phyloP scores from a whole-genome alignment of 2,329 filamentous ascomycete genomes.

The Cadophora sp. region DNA sequence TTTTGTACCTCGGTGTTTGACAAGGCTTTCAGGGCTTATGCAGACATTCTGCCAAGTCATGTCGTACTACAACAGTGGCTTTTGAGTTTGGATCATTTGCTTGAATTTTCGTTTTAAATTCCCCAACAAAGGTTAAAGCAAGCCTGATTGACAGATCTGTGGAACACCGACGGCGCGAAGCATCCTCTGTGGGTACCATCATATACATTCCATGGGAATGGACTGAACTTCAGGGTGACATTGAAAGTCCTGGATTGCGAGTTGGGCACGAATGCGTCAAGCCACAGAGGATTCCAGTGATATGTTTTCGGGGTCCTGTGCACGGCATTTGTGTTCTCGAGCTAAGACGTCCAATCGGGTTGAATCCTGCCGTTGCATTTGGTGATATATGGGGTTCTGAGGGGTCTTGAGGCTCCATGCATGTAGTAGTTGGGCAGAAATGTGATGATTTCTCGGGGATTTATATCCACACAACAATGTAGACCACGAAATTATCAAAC shows the following conservation, averaged over 20 bases:
- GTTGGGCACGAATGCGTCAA: slow-evolving; percentile 8
- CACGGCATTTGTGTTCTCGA: neutral
- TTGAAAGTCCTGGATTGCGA: neutral
- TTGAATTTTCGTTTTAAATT: slow-evolving; percentile 2
- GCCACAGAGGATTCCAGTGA: neutral
- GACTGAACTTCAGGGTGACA: neutral
- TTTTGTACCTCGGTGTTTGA: neutral
- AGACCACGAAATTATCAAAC: neutral
- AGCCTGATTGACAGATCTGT: neutral
- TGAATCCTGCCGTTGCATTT: neutral
- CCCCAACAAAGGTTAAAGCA: neutral
- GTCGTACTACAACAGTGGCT: neutral
- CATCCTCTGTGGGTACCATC: slow-evolving; percentile 1
- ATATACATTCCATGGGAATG: neutral
- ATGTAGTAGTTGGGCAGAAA: neutral
- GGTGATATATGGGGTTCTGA: neutral
- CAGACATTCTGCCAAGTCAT: neutral
- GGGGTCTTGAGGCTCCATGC: neutral
- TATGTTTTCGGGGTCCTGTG: slow-evolving; percentile 3
- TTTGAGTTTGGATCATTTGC: neutral
- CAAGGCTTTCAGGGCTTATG: neutral
- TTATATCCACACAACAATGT: neutral
- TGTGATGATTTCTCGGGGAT: neutral
- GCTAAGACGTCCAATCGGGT: neutral
- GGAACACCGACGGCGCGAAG: neutral